Percentiles rank a stretch among this genome's conserved stretches.
These are phyloP conservation scores for Henningerozyma blattae DNA, from an alignment of 805 yeast genomes.

Conservation along the genomic window DNA sequence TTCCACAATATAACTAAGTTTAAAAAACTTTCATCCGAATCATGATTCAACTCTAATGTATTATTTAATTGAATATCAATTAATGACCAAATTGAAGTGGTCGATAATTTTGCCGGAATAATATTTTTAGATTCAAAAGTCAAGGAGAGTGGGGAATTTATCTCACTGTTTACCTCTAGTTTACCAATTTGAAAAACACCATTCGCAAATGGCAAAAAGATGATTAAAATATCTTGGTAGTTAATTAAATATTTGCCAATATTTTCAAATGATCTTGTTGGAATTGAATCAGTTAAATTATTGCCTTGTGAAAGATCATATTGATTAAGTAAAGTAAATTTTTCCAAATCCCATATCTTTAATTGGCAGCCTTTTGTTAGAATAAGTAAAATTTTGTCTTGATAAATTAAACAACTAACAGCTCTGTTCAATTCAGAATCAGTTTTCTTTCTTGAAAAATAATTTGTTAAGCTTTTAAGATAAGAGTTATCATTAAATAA, in stretches of 20 bases:
- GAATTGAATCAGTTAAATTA: slow-evolving; percentile 6
- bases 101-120: slow-evolving; percentile 17
- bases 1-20: slow-evolving; percentile 45
- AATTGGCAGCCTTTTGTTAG: slow-evolving; percentile 18
- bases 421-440: slow-evolving; percentile 9
- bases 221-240: slow-evolving; percentile 21
- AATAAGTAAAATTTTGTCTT: slow-evolving; percentile 12
- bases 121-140: slow-evolving; percentile 5
- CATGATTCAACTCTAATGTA: slow-evolving; percentile 12
- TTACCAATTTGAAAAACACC: slow-evolving; percentile 33
- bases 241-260: slow-evolving; percentile 28
- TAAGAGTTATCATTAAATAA: slow-evolving; percentile 47
- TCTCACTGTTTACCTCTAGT: slow-evolving; percentile 10
- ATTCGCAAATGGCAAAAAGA: slow-evolving; percentile 32
- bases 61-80: slow-evolving; percentile 15
- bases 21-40: slow-evolving; percentile 15
- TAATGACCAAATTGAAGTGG: slow-evolving; percentile 22
- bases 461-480: slow-evolving; percentile 24
- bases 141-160: slow-evolving; percentile 1
- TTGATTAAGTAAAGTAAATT: slow-evolving; percentile 9
- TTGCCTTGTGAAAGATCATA: slow-evolving; percentile 10
- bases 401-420: slow-evolving; percentile 12
- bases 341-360: slow-evolving; percentile 20
- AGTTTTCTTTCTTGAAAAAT: slow-evolving; percentile 11
- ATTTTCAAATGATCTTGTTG: slow-evolving; percentile 11